These are phyloP conservation scores for Salicornia ramosissima DNA, from an alignment of 148 eudicot genomes.

Conservation along the genomic window DNA sequence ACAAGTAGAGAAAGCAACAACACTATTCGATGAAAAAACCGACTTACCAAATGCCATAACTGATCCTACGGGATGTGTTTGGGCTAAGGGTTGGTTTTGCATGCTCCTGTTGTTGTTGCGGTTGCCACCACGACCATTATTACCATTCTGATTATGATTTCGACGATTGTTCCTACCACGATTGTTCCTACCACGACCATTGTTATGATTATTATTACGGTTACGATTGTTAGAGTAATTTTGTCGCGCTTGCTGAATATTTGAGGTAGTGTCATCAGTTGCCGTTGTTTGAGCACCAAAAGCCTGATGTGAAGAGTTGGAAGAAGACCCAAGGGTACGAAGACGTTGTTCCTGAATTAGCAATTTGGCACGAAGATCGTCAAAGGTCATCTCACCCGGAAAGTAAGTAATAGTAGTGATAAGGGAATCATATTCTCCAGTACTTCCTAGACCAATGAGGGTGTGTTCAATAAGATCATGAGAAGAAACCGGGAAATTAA, in stretches of 20 bases:
- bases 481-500: neutral
- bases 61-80: neutral
- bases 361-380: neutral
- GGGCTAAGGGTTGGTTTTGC: neutral
- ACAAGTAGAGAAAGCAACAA: neutral
- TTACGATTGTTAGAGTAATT: neutral
- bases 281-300: neutral
- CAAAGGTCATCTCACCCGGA: neutral
- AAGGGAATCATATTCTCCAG: neutral
- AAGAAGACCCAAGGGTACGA: neutral
- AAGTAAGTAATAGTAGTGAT: neutral
- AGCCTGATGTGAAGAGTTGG: neutral
- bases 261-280: neutral
- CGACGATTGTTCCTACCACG: neutral
- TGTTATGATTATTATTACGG: neutral
- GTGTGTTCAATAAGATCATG: neutral
- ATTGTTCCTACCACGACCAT: neutral
- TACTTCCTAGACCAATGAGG: neutral
- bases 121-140: neutral
- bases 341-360: slow-evolving; percentile 1
- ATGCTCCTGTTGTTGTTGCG: neutral
- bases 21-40: neutral
- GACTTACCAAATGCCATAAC: neutral
- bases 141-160: neutral
- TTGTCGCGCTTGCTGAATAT: neutral